Evolutionary conservation across 2,329 filamentous ascomycete genomes (phyloP).

Genomic region (Alternaria brassicae): DNA sequence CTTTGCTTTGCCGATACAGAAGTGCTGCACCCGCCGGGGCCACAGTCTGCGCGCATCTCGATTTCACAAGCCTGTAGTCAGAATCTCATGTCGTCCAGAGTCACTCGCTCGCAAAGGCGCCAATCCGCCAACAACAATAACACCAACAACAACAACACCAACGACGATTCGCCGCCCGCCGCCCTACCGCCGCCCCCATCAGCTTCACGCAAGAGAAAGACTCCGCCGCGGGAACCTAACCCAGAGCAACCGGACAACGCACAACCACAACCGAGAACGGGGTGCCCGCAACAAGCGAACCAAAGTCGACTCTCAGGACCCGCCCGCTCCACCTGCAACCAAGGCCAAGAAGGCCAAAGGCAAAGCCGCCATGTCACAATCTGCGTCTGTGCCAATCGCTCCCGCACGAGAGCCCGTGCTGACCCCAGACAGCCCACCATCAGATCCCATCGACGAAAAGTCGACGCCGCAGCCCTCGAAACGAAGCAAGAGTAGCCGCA

Average conservation of each 20-base stretch:
- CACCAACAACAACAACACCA: slow-evolving; percentile 49
- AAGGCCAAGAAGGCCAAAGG: slow-evolving; percentile 68
- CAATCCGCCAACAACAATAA: slow-evolving; percentile 67
- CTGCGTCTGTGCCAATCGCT: slow-evolving; percentile 61
- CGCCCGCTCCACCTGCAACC: slow-evolving; percentile 50
- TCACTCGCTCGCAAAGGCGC: slow-evolving; percentile 93
- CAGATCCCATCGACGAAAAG: slow-evolving; percentile 69
- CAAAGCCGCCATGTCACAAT: slow-evolving; percentile 73
- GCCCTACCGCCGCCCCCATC: slow-evolving; percentile 55
- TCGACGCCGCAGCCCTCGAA: slow-evolving; percentile 68
- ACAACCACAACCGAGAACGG: slow-evolving; percentile 38
- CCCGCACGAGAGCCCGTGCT: slow-evolving; percentile 17
- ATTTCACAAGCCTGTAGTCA: slow-evolving; percentile 37
- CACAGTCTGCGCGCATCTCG: slow-evolving; percentile 41
- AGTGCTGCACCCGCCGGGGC: slow-evolving; percentile 40
- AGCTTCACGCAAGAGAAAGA: slow-evolving; percentile 78
- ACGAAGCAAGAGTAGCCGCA: slow-evolving; percentile 77
- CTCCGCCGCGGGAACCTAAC: slow-evolving; percentile 55
- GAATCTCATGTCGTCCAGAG: slow-evolving; percentile 93
- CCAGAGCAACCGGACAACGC: slow-evolving; percentile 56
- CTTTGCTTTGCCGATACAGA: slow-evolving; percentile 32
- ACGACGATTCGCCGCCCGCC: slow-evolving; percentile 48
- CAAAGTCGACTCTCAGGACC: slow-evolving; percentile 70
- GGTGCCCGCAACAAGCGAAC: slow-evolving; percentile 55
- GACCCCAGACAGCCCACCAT: slow-evolving; percentile 62